A percentile compares a stretch with the other conserved stretches of the same genome.
phyloP scores from a whole-genome alignment of 306 rosid species.

The Cyclanthera cordifolia region DNA sequence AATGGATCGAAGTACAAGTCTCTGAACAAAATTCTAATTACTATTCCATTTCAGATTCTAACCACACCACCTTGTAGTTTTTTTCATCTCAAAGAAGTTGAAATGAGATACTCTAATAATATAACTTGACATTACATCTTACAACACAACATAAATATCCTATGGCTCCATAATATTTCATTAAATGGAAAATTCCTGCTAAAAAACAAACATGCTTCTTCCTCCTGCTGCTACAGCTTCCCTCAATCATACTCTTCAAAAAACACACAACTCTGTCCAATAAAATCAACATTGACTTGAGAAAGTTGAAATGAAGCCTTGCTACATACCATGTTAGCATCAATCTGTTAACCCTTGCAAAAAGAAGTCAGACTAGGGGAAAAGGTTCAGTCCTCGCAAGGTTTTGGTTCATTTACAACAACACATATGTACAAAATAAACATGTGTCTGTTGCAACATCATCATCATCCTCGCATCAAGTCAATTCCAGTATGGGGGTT shows the following conservation, averaged over 20 bases:
- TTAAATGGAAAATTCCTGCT: neutral
- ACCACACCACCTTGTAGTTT: neutral
- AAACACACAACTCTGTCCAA: slow-evolving; percentile 20
- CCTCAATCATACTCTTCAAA: slow-evolving; percentile 18
- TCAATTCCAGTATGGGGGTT: slow-evolving; percentile 71
- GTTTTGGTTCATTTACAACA: slow-evolving; percentile 47
- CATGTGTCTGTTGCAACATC: slow-evolving; percentile 38
- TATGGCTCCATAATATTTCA: slow-evolving; percentile 2
- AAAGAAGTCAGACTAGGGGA: neutral
- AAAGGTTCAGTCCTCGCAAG: slow-evolving; percentile 12
- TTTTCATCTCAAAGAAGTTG: slow-evolving; percentile 1
- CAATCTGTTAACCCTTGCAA: slow-evolving; percentile 17
- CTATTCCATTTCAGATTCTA: slow-evolving; percentile 11
- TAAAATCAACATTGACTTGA: slow-evolving; percentile 5
- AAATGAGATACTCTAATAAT: neutral
- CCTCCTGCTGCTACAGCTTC: slow-evolving; percentile 24
- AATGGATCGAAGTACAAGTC: neutral
- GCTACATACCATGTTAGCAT: slow-evolving; percentile 18
- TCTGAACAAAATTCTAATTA: slow-evolving; percentile 6
- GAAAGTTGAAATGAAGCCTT: slow-evolving; percentile 13
- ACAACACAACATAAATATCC: neutral
- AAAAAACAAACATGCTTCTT: neutral
- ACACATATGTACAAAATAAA: slow-evolving; percentile 55
- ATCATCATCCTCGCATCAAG: slow-evolving; percentile 67
- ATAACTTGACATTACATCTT: neutral